These are phyloP conservation scores for Fusarium sp. DNA, from an alignment of 2,329 filamentous ascomycete species.

Conservation along the genomic window DNA sequence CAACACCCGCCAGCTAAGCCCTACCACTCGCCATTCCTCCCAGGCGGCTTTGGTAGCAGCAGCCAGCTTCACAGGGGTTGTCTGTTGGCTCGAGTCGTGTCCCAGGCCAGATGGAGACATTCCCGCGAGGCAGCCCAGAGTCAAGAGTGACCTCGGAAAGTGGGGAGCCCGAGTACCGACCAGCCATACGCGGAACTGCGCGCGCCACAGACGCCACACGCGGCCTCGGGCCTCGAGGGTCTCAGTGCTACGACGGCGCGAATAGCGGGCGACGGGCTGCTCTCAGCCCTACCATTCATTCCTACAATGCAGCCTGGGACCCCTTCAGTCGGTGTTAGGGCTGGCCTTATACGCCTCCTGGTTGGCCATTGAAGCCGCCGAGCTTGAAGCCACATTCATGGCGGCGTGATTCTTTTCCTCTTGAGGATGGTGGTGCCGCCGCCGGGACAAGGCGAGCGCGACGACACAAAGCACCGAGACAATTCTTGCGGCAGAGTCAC, in stretches of 20 bases:
- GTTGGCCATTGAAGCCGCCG: neutral
- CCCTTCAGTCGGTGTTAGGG: conserved; percentile 14
- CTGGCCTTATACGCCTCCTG: conserved; percentile 6
- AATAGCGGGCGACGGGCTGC: neutral
- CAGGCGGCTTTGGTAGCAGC: conserved; percentile 4
- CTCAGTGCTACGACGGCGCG: conserved; percentile 3
- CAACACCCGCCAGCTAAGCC: conserved; percentile 32
- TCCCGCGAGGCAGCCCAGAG: neutral
- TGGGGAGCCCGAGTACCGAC: conserved; percentile 12
- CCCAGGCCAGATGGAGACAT: conserved; percentile 5
- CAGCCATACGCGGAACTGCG: neutral
- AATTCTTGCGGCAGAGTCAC: neutral
- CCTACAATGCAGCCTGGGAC: conserved; percentile 4
- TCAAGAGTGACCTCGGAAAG: conserved; percentile 18
- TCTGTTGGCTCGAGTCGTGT: conserved; percentile 29
- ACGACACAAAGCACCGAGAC: neutral
- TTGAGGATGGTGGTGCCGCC: neutral
- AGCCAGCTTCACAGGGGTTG: conserved; percentile 3
- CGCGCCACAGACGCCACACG: conserved; percentile 12
- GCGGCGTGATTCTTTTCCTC: conserved; percentile 3
- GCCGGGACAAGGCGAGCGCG: conserved; percentile 2
- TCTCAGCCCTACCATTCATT: conserved; percentile 19
- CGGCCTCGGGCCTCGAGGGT: conserved; percentile 9
- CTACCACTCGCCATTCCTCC: conserved; percentile 24
- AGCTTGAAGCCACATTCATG: conserved; percentile 1